Evolutionary conservation across 1,139 yeast species (phyloP), one percentile per base, ranked within the genome.

Genomic region (Scheffersomyces insectosa): DNA sequence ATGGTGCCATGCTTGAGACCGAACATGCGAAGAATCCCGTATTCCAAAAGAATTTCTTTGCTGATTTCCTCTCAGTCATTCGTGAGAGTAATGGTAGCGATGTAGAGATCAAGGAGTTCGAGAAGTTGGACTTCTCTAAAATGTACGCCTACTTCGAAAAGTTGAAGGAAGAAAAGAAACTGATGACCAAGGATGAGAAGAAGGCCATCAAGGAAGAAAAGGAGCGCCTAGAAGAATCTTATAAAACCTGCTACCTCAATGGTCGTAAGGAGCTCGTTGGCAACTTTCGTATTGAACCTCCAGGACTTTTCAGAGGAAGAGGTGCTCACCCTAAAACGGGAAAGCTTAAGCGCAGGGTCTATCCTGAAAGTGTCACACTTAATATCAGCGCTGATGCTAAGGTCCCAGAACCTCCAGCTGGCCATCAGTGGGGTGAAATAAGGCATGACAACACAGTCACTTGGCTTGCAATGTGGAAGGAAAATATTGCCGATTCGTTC

Each of bases 261-360:
- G 98, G 97, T 15, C 79, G 96, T 52, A 85, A 80, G 57, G 97
- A 91, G 60, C 91, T 85, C 56, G 95, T 93, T 33, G 98, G 98
- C 13, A 91, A 93, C 61, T 91, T 91, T 64, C 75, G 93, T 57
- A 85, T 93, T 42, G 99, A 93, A 72, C 98, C 98, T 37, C 98
- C 99, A 0, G 97, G 96, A 2, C 69, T 93, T 44, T 93, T 91
- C 61, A 77, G 98, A 62, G 99, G 98, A 36, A 87, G 98, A 64
- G 98, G 99, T 54, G 91, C 91, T 0, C 98, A 91, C 63, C 98
- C 98, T 13, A 90, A 88, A 63, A 91, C 97, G 1, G 99, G 98
- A 39, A 88, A 85, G 62, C 70, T 89, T 44, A 86, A 86, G 56
- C 77, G 84, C 61, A 78, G 98, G 52, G 97, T 93, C 12, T 66